Evolutionary conservation across 108 stramenopile genomes (phyloP), one percentile per base, ranked within the genome.

Genomic region (Schizochytrium sp.): DNA sequence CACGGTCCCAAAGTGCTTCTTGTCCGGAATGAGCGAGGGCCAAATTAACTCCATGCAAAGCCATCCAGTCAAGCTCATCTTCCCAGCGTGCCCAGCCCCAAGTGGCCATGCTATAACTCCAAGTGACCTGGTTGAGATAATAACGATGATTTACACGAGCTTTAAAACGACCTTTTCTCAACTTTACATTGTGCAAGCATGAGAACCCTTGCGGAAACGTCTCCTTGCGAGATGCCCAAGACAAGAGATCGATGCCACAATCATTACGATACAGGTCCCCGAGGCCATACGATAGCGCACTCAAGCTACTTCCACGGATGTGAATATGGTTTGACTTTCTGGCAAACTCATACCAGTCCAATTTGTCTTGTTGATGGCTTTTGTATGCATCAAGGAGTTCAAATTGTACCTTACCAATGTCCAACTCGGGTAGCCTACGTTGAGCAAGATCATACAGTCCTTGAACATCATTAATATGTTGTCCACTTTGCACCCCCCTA

Each of bases 81-180:
- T 91, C 83, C 94, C 94, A 94, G 49, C 87, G 91, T 57, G 50
- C 8, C 72, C 87, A 88, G 49, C 91, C 91, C 88, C 92, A 92
- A 93, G 92, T 93, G 10, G 93, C 92, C 88, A 92, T 60, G 45
- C 90, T 88, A 72, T 94, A 94, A 46, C 89, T 89, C 69, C 90
- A 91, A 3, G 94, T 93, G 57, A 93, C 93, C 41, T 92, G 92
- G 88, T 94, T 94, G 88, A 91, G 91, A 41, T 92, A 59, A 53
- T 94, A 93, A 19, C 61, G 50, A 42, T 40, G 55, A 40, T 17
- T n/a, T 8, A 83, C 76, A 5, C 53, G 47, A 12, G 76, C 76
- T 5, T 44, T 38, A 69, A 69, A 69, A 2, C 64, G 64, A 44
- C 64, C 64, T 8, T 44, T 7, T 15, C 64, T 38, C 12, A 15